Evolutionary conservation across 768 basidiomycete genomes (phyloP), one percentile per base, ranked within the genome.

Genomic region (Agrocybe pediades): DNA sequence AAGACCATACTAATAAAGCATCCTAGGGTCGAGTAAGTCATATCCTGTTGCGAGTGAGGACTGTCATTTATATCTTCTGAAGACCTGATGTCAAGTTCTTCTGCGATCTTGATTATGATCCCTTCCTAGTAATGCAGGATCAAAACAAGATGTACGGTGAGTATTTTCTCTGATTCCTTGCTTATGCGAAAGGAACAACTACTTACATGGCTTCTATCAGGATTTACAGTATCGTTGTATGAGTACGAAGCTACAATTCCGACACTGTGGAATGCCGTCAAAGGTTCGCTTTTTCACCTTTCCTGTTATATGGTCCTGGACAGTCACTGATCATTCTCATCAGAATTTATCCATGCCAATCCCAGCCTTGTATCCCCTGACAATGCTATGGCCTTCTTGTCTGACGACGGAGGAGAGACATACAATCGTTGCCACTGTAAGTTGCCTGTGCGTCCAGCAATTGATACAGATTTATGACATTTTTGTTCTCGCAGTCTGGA

Each of bases 191-290:
- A 40, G 4, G 15, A 23, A 11, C 27, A 27, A 20, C 20, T 19
- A 3, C 23, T 40, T 40, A 26, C 9, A 36, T 21, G 17, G 1
- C 27, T 15, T 26, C 11, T 27, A 20, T 23, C 27, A 89, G 88
- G 85, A 3, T 96, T 95, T 71, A 93, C 91, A 2, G 70, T 96
- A 30, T 87, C 90, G 0, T 71, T 95, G 6, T 88, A 79, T 51
- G 95, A 96, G 66, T 96, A 93, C 63, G 80, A 81, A 55, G 81
- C 84, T 33, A 96, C 95, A 9, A 95, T 97, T 50, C 86, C 87
- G 4, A 89, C 93, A 0, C 78, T 97, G 2, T 97, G 95, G 95
- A 69, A 83, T 8, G 71, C 83, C 1, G 88, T 90, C 39, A 88
- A 81, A 75, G 81, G 92, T 86, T 53, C 23, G 68, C 49, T 11